Base-by-base conservation (phyloP, 148 eudicot species). In the Selenicereus undatus region DNA sequence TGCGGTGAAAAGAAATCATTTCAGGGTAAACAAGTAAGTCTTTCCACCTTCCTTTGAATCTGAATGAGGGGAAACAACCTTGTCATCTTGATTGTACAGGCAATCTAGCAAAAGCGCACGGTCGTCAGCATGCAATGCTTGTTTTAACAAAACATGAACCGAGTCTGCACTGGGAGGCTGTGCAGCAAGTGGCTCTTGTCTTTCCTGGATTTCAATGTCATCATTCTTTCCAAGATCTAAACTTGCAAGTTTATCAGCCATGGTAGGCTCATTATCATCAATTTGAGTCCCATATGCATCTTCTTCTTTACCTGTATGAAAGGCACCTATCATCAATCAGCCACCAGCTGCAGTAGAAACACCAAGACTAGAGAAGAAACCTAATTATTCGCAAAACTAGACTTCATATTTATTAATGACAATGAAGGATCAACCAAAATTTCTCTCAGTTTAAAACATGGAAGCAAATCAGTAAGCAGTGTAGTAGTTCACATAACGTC, bases 141-240 rank as follows among this genome's bases (percentile, higher is more conserved):
- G 98, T 84, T 91, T 95, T 72, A 95, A 91, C 80, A 95, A 79
- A 81, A 95, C 86, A 89, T 89, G 92, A 79, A 96, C 90, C 5
- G 99, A 94, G 73, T 92, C 98, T 7, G 97, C 98, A 82, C 98
- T 92, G 43, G 98, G 98, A 79, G 94, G 97, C 83, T 87, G 88
- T 76, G 83, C 45, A 8, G 16, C 74, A 80, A 79, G 64, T 79
- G 88, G 75, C 70, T 86, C 88, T 73, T 78, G 80, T 26, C 74
- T 82, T 74, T 87, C 90, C 81, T 74, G 83, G 83, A 76, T 81
- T 18, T 82, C 79, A 54, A 60, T 36, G 73, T 81, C 82, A 60
- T 76, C 82, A 36, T 79, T 84, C 32, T 86, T 91, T 43, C 68
- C 76, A 78, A 95, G 68, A 83, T 89, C 89, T 75, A 95, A 85